Evolutionary conservation across 306 rosid species (phyloP).

Genomic region (Dicorynia guianensis): DNA sequence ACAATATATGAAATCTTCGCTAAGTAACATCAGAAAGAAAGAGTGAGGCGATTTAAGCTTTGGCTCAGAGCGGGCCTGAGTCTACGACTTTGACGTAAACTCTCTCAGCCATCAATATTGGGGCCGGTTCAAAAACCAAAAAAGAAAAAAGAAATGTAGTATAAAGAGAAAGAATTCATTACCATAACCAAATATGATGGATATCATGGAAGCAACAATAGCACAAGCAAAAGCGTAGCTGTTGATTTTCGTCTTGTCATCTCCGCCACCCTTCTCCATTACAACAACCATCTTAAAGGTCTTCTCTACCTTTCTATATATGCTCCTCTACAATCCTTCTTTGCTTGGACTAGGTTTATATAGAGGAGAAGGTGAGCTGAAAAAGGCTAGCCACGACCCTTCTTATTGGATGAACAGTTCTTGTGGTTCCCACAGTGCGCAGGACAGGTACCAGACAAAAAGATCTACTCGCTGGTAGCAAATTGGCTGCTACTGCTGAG

Average conservation of each 20-base stretch:
- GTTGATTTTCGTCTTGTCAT: constrained; percentile 42
- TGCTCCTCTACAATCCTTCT: background rate
- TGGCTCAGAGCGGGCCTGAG: too few species aligned
- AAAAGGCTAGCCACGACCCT: too few species aligned
- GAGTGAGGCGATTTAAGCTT: too few species aligned
- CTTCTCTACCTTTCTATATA: background rate
- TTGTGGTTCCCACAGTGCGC: constrained; percentile 18
- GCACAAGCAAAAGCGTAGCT: constrained; percentile 73
- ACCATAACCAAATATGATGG: constrained; percentile 75
- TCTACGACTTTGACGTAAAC: too few species aligned
- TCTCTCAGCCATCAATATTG: too few species aligned
- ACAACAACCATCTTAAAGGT: background rate
- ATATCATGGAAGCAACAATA: constrained; percentile 69
- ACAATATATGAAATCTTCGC: too few species aligned
- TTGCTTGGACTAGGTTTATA: background rate
- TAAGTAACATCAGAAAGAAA: too few species aligned
- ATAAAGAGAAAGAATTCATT: background rate
- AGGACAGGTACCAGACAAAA: background rate
- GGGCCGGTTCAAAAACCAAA: too few species aligned
- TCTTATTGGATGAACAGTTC: background rate
- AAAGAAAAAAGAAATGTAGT: background rate
- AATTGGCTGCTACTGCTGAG: background rate
- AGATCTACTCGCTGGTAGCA: too few species aligned
- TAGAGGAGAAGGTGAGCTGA: background rate
- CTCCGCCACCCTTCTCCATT: constrained; percentile 22